Conservation (phyloP, 768 basidiomycete species). For the Psilocybe subaeruginosa region DNA sequence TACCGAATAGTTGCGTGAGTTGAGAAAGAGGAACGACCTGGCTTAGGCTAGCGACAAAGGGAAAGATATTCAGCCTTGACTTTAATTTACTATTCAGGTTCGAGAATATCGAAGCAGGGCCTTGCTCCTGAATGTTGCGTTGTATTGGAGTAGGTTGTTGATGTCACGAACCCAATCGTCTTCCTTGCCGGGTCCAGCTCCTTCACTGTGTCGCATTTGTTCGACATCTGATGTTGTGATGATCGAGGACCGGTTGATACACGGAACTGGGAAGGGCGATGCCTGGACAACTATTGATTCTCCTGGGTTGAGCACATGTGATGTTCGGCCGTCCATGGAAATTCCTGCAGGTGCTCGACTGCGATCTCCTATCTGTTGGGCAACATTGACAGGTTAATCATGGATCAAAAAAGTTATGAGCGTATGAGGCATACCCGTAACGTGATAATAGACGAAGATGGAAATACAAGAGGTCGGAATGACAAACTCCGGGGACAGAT, state of each 20-base stretch:
- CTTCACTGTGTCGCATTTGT: constrained; percentile 53
- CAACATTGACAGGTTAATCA: not conserved
- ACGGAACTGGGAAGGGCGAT: constrained; percentile 90
- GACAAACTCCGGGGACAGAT: constrained; percentile 93
- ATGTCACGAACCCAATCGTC: constrained; percentile 98
- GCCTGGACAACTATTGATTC: constrained; percentile 86
- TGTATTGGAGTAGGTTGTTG: constrained; percentile 93
- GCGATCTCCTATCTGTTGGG: constrained; percentile 74
- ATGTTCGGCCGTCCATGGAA: constrained; percentile 91
- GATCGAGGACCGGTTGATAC: constrained; percentile 86
- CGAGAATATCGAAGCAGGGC: constrained; percentile 78
- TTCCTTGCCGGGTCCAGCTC: constrained; percentile 78
- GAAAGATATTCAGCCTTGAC: not conserved
- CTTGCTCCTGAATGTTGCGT: constrained; percentile 91
- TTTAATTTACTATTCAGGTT: constrained; percentile 41
- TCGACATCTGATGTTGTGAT: constrained; percentile 48
- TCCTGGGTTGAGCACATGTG: constrained; percentile 79
- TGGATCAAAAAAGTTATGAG: not conserved
- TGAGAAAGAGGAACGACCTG: not conserved
- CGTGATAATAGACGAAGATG: constrained; percentile 76
- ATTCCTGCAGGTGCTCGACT: constrained; percentile 87
- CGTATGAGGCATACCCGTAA: constrained; percentile 55
- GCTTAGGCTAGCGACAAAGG: not conserved
- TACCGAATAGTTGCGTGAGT: not conserved
- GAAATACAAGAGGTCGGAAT: constrained; percentile 91